phyloP scores from a whole-genome alignment of 257 asterid genomes.

The Primulina huaijiensis region DNA sequence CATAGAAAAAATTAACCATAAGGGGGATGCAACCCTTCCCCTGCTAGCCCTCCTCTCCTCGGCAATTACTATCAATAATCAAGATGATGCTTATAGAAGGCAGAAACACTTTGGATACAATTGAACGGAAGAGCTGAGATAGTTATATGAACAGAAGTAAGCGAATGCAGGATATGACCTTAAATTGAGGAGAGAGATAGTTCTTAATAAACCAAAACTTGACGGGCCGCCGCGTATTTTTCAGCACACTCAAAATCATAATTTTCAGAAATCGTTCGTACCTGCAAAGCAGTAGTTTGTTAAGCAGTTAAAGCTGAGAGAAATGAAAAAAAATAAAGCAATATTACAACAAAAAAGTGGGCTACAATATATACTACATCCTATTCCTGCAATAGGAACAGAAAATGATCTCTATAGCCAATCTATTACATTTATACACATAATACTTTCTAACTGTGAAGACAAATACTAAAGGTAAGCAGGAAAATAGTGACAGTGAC shows the following conservation, averaged over 20 bases:
- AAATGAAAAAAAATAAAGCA: slow-evolving; percentile 13
- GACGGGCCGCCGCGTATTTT: slow-evolving; percentile 82
- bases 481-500: background rate
- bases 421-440: background rate
- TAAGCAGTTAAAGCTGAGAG: slow-evolving; percentile 19
- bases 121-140: slow-evolving; percentile 9
- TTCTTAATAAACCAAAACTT: slow-evolving; percentile 99
- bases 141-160: background rate
- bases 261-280: slow-evolving; percentile 92
- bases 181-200: slow-evolving; percentile 96
- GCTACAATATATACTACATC: background rate
- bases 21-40: background rate
- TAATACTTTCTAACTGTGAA: background rate
- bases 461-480: background rate
- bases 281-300: slow-evolving; percentile 47
- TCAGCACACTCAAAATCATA: slow-evolving; percentile 91
- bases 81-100: slow-evolving; percentile 9
- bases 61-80: background rate
- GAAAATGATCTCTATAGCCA: background rate
- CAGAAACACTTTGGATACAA: slow-evolving; percentile 12
- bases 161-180: slow-evolving; percentile 43
- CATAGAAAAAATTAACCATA: background rate
- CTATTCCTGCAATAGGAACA: background rate
- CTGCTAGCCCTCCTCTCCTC: background rate
- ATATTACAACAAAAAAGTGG: slow-evolving; percentile 13